These are phyloP conservation scores for Chrysopogon serrulatus DNA, from an alignment of 176 grass and related monocot species.

Conservation along the genomic window DNA sequence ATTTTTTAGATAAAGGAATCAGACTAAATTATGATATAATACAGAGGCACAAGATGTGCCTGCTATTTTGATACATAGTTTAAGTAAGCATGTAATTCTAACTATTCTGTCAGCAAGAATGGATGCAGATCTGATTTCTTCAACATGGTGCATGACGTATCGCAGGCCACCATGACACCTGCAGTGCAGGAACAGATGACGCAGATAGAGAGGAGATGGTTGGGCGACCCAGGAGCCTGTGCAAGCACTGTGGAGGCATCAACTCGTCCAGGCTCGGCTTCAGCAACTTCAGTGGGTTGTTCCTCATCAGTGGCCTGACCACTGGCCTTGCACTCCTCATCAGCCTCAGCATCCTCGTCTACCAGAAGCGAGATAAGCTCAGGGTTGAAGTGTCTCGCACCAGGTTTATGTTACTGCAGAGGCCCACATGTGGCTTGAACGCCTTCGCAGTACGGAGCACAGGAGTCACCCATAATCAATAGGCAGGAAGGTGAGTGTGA, in stretches of 20 bases:
- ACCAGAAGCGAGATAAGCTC: background rate
- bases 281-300: conserved; percentile 47
- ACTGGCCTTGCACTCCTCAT: conserved; percentile 22
- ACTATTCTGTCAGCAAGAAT: background rate
- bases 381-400: background rate
- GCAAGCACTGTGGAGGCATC: background rate
- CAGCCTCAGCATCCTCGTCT: background rate
- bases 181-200: background rate
- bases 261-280: conserved; percentile 31
- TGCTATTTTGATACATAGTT: background rate
- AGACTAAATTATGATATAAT: too few species aligned
- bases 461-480: background rate
- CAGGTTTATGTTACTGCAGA: background rate
- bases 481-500: background rate
- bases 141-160: conserved; percentile 39
- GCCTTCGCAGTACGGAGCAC: background rate
- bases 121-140: background rate
- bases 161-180: conserved; percentile 35
- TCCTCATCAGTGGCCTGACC: conserved; percentile 49
- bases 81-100: background rate
- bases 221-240: background rate
- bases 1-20: too few species aligned
- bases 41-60: background rate
- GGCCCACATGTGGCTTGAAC: background rate
- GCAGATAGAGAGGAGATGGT: conserved; percentile 41